phyloP scores from a whole-genome alignment of 75 land plant species.

The Cunninghamia lanceolata region DNA sequence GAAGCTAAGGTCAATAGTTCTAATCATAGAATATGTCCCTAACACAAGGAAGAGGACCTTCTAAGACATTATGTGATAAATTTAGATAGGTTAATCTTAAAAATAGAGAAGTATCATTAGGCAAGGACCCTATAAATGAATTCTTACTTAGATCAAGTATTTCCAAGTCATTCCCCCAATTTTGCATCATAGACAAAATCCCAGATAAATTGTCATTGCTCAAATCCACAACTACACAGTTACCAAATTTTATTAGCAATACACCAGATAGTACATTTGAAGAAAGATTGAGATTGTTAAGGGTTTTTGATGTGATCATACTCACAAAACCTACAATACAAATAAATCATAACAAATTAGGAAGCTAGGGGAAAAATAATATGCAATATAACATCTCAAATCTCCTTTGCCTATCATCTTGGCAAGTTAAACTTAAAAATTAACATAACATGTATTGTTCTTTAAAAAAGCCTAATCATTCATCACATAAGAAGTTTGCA shows the following conservation, averaged over 20 bases:
- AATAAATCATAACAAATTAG: not conserved
- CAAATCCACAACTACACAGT: slow-evolving; percentile 64
- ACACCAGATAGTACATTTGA: slow-evolving; percentile 64
- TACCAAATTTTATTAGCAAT: slow-evolving; percentile 54
- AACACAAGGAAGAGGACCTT: too few relatives aligned
- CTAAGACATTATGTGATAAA: too few relatives aligned
- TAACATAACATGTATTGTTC: not conserved
- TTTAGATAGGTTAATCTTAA: too few relatives aligned
- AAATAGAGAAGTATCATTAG: too few relatives aligned
- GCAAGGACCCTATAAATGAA: too few relatives aligned
- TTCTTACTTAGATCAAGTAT: slow-evolving; percentile 64
- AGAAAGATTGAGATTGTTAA: slow-evolving; percentile 66
- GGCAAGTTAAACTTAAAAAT: not conserved
- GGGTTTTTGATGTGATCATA: slow-evolving; percentile 47
- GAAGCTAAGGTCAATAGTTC: too few relatives aligned
- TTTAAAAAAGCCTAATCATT: not conserved
- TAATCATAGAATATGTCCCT: too few relatives aligned
- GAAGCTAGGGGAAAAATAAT: not conserved
- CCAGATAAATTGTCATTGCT: slow-evolving; percentile 70
- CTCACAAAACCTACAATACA: slow-evolving; percentile 56
- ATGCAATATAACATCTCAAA: too few relatives aligned
- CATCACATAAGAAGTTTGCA: not conserved
- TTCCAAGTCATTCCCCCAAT: slow-evolving; percentile 72
- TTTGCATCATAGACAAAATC: slow-evolving; percentile 39
- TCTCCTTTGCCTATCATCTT: not conserved